Percentiles rank a stretch among this genome's conserved stretches.
phyloP scores from a whole-genome alignment of 2,329 filamentous ascomycete genomes.

The Endothia cerciana region DNA sequence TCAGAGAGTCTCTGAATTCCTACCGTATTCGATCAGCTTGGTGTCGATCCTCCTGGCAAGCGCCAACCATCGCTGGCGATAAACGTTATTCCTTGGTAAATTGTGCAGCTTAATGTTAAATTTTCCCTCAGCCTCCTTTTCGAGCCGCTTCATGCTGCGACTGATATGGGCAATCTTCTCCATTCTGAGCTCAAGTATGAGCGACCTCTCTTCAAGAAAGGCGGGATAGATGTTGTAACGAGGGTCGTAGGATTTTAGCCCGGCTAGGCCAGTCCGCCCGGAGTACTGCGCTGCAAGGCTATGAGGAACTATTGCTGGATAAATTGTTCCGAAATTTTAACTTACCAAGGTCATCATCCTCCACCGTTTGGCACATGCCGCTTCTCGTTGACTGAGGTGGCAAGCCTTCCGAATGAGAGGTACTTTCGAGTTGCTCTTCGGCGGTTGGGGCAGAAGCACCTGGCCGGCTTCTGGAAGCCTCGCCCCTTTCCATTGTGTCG shows the following conservation, averaged over 20 bases:
- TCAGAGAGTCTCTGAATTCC: background rate
- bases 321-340: background rate
- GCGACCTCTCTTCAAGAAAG: background rate
- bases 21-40: conserved; percentile 4
- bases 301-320: background rate
- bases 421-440: background rate
- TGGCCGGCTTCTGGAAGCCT: background rate
- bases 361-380: too few species aligned
- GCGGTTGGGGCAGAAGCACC: background rate
- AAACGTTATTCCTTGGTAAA: background rate
- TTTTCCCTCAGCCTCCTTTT: background rate
- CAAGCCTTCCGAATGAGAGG: background rate
- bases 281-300: background rate
- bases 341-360: background rate
- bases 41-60: background rate
- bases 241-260: background rate
- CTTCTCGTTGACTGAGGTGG: background rate
- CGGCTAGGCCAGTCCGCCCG: background rate
- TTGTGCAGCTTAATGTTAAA: background rate
- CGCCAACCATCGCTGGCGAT: background rate
- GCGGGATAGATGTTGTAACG: conserved; percentile 18
- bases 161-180: background rate
- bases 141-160: background rate
- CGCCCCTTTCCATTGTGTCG: conserved; percentile 4
- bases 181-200: background rate